A percentile compares a stretch with the other conserved stretches of the same genome.
Evolutionary conservation across 1,284 basidiomycete genomes (phyloP).

Genomic region (Anthracocystis setariae): DNA sequence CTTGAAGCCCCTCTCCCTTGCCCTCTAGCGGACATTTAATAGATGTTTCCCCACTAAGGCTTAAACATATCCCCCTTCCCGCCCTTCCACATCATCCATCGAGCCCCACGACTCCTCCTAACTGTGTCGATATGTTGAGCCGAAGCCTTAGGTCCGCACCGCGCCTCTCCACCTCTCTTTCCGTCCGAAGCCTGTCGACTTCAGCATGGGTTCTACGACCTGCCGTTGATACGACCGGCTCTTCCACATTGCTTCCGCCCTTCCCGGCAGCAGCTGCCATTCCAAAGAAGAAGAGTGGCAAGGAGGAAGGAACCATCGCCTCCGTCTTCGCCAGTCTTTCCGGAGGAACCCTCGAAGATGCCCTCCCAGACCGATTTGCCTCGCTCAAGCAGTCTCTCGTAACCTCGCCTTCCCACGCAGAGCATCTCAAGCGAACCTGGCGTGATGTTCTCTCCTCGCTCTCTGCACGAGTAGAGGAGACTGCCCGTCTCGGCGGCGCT

Average conservation of each 20-base stretch:
- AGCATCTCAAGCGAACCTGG: slow-evolving; percentile 42
- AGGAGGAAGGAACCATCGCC: slow-evolving; percentile 53
- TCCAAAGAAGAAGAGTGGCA: slow-evolving; percentile 11
- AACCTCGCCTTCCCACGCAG: slow-evolving; percentile 17
- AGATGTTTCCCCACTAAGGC: too few relatives aligned
- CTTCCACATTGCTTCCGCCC: slow-evolving; percentile 8
- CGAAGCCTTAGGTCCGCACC: too few relatives aligned
- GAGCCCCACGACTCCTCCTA: too few relatives aligned
- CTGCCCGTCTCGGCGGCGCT: slow-evolving; percentile 12
- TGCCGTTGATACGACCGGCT: slow-evolving; percentile 12
- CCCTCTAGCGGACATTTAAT: too few relatives aligned
- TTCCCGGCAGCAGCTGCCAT: background rate
- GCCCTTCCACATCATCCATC: too few relatives aligned
- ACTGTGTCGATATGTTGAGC: too few relatives aligned
- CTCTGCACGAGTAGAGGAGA: slow-evolving; percentile 19
- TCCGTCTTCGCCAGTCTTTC: slow-evolving; percentile 55
- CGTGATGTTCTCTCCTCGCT: slow-evolving; percentile 32
- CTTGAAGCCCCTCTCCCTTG: too few relatives aligned
- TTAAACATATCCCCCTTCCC: too few relatives aligned
- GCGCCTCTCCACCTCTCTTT: background rate
- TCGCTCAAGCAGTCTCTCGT: slow-evolving; percentile 45
- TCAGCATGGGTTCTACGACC: slow-evolving; percentile 1
- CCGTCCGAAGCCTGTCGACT: background rate
- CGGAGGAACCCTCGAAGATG: slow-evolving; percentile 47
- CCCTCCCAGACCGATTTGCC: slow-evolving; percentile 49